Base-by-base conservation (phyloP, 345 rosid genomes). In the Triadica sebifera region DNA sequence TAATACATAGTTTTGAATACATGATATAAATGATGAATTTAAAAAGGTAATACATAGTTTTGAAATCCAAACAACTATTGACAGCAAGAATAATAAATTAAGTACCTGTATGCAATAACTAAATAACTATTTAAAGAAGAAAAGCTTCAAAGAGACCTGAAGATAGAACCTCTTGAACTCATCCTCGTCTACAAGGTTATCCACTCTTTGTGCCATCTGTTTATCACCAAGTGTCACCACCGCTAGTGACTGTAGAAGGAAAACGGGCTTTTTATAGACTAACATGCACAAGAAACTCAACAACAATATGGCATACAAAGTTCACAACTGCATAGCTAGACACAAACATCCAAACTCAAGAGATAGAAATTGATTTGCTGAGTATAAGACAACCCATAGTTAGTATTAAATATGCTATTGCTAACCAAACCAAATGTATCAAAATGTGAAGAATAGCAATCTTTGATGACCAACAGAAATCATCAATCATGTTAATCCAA, bases 141-240 rank as follows among this genome's bases (percentile, higher is more conserved):
- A 83, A 71, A 65, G 2, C 56, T 43, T 64, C 73, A 80, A 71
- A 79, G 73, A 82, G 73, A 95, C 99, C 99, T 95, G 99, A 80
- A 95, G 98, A 82, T 93, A 95, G 79, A 95, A 95, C 77, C 93
- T 91, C 92, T 95, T 95, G 89, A 80, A 87, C 75, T 93, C 99
- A 75, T 90, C 98, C 10, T 75, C 83, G 72, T 80, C 89, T 78
- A 85, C 92, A 80, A 95, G 98, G 79, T 87, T 95, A 81, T 95
- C 99, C 70, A 95, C 73, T 84, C 87, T 87, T 74, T 95, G 99
- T 37, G 98, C 99, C 99, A 95, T 95, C 79, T 91, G 98, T 81
- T 74, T 88, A 85, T 95, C 96, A 67, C 99, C 99, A 72, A 95
- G 98, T 19, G 99, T 95, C 78, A 87, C 98, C 83, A 93, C 98